Percentiles rank a stretch among this genome's conserved stretches.
Conservation (phyloP, 306 rosid genomes). For the Cajanus cajan region DNA sequence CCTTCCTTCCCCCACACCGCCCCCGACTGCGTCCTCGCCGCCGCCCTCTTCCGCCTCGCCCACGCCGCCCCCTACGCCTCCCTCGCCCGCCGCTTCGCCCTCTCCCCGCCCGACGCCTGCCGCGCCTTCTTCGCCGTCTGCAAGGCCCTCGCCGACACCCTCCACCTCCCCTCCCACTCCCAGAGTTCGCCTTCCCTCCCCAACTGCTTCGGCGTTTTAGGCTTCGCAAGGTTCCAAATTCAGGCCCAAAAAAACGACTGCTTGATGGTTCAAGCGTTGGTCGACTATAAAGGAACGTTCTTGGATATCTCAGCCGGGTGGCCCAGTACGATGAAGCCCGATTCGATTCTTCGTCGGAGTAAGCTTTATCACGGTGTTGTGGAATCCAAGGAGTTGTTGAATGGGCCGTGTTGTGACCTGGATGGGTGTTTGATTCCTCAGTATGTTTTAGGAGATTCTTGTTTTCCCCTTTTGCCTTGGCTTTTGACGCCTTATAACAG, state of each 20-base stretch:
- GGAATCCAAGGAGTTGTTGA: slow-evolving; percentile 63
- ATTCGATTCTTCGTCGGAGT: slow-evolving; percentile 60
- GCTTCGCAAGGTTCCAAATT: slow-evolving; percentile 48
- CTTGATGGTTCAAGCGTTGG: slow-evolving; percentile 70
- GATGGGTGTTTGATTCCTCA: slow-evolving; percentile 60
- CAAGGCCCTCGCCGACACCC: slow-evolving; percentile 43
- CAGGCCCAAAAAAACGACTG: slow-evolving; percentile 28
- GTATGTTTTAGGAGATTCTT: slow-evolving; percentile 70
- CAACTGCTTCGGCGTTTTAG: slow-evolving; percentile 75
- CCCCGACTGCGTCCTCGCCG: slow-evolving; percentile 56
- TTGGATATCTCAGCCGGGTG: slow-evolving; percentile 86
- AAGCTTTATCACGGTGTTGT: slow-evolving; percentile 58
- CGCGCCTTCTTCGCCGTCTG: slow-evolving; percentile 60
- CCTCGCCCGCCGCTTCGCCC: slow-evolving; percentile 55
- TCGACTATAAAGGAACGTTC: slow-evolving; percentile 74
- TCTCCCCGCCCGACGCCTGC: slow-evolving; percentile 52
- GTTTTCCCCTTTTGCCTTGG: slow-evolving; percentile 81
- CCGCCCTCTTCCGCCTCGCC: slow-evolving; percentile 70
- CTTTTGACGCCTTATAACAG: slow-evolving; percentile 73
- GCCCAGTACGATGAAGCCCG: slow-evolving; percentile 67
- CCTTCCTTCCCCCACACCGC: slow-evolving; percentile 40
- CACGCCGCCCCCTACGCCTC: slow-evolving; percentile 66
- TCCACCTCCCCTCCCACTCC: slow-evolving; percentile 51
- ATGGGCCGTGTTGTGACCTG: slow-evolving; percentile 51
- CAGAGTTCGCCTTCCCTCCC: slow-evolving; percentile 55